phyloP scores from a whole-genome alignment of 306 rosid species.

The Quercus ilex region DNA sequence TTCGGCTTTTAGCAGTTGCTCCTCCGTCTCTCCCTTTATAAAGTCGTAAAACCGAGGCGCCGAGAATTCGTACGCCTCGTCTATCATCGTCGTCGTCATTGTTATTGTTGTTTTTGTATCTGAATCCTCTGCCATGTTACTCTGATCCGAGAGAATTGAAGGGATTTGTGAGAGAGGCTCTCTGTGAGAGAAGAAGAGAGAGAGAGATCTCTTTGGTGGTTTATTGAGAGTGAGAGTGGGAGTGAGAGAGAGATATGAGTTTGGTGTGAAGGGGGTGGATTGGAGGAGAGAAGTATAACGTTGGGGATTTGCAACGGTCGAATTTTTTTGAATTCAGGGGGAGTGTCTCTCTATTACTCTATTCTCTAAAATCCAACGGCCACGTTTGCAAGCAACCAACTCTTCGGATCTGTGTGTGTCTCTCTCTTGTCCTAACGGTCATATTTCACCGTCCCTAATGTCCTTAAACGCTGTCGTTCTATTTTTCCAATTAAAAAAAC shows the following conservation, averaged over 20 bases:
- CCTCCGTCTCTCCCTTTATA: slow-evolving; percentile 48
- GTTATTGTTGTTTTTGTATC: neutral
- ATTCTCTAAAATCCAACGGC: neutral
- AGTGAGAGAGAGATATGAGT: neutral
- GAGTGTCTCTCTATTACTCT: neutral
- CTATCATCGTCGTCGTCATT: slow-evolving; percentile 40
- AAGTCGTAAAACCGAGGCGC: slow-evolving; percentile 92
- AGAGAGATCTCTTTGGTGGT: neutral
- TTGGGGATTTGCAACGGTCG: slow-evolving; percentile 42
- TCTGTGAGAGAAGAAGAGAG: too few species aligned
- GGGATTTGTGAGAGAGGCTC: neutral
- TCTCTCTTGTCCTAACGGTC: slow-evolving; percentile 1
- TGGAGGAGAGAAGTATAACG: slow-evolving; percentile 26
- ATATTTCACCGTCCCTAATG: neutral
- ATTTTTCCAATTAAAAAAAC: too few species aligned
- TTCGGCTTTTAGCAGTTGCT: slow-evolving; percentile 53
- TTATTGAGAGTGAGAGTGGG: neutral
- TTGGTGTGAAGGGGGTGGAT: neutral
- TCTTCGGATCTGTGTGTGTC: neutral
- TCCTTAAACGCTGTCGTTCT: slow-evolving; percentile 3
- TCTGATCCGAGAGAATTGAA: neutral
- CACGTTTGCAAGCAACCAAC: neutral
- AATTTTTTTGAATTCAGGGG: slow-evolving; percentile 22
- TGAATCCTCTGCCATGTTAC: slow-evolving; percentile 37
- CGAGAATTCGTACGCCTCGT: slow-evolving; percentile 74